Evolutionary conservation across 2,329 filamentous ascomycete species (phyloP).

Genomic region (Fusarium subglutinans): DNA sequence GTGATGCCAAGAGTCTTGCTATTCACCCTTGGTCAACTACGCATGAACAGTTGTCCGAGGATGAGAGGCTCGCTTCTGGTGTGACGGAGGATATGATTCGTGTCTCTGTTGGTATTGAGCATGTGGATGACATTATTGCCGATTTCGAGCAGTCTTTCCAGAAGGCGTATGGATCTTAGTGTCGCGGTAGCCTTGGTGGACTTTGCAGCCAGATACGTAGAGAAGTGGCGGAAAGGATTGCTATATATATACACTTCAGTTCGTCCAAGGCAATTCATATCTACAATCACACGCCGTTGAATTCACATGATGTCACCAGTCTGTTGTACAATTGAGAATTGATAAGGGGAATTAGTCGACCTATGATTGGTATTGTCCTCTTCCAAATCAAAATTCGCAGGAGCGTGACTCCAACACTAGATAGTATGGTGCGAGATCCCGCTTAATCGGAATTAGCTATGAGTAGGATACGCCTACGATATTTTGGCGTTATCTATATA

Average conservation of each 20-base stretch:
- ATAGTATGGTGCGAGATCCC: background rate
- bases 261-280: background rate
- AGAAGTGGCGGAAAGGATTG: background rate
- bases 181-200: background rate
- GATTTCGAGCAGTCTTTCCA: slow-evolving; percentile 94
- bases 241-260: background rate
- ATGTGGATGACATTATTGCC: slow-evolving; percentile 95
- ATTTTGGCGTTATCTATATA: background rate
- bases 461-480: too few relatives aligned
- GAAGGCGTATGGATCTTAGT: slow-evolving; percentile 2
- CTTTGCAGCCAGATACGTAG: background rate
- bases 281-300: too few relatives aligned
- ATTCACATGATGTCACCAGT: background rate
- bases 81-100: slow-evolving; percentile 92
- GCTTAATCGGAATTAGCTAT: background rate
- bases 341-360: background rate
- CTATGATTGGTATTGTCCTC: accelerated
- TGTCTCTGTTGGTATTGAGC: slow-evolving; percentile 94
- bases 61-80: slow-evolving; percentile 82
- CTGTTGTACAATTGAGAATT: too few relatives aligned
- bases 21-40: slow-evolving; percentile 97
- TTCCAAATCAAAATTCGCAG: background rate
- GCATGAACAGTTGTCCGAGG: slow-evolving; percentile 89
- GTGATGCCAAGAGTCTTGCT: slow-evolving; percentile 92
- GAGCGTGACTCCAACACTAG: too few relatives aligned